Conservation (phyloP, 768 basidiomycete species). For the Calocybe cyanea region DNA sequence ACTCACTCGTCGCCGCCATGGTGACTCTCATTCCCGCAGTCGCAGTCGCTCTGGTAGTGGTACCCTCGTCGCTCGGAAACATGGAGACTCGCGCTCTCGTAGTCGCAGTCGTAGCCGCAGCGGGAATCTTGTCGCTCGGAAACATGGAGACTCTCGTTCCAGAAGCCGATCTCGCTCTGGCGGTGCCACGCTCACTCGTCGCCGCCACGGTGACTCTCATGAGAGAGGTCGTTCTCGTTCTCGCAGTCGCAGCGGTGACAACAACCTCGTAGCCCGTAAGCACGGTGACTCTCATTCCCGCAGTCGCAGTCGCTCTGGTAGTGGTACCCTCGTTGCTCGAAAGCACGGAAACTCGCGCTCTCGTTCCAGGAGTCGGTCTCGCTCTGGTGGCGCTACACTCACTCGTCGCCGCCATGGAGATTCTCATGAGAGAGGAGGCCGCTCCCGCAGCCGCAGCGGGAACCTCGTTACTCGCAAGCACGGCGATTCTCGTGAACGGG, state of each 20-base stretch:
- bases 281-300: constrained; percentile 4
- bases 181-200: constrained; percentile 4
- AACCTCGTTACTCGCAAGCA: constrained; percentile 2
- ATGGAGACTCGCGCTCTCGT: constrained; percentile 5
- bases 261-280: constrained; percentile 2
- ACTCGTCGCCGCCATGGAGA: constrained; percentile 10
- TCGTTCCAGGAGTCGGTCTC: too few species aligned
- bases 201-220: constrained; percentile 10
- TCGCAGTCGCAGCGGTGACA: not conserved
- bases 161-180: too few species aligned
- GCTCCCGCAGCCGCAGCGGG: not conserved
- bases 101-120: constrained; percentile 7
- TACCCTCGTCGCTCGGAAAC: constrained; percentile 2
- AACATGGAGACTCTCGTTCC: not conserved
- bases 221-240: too few species aligned
- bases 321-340: not conserved
- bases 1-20: constrained; percentile 10
- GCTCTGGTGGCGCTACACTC: too few species aligned
- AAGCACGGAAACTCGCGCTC: not conserved
- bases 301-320: constrained; percentile 4
- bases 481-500: constrained; percentile 1
- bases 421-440: too few species aligned
- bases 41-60: not conserved
- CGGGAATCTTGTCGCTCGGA: not conserved
- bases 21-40: constrained; percentile 3